Percentiles rank a stretch among this genome's conserved stretches.
Conservation (phyloP, 2,329 filamentous ascomycete species). For the Coniochaeta pulveracea region DNA sequence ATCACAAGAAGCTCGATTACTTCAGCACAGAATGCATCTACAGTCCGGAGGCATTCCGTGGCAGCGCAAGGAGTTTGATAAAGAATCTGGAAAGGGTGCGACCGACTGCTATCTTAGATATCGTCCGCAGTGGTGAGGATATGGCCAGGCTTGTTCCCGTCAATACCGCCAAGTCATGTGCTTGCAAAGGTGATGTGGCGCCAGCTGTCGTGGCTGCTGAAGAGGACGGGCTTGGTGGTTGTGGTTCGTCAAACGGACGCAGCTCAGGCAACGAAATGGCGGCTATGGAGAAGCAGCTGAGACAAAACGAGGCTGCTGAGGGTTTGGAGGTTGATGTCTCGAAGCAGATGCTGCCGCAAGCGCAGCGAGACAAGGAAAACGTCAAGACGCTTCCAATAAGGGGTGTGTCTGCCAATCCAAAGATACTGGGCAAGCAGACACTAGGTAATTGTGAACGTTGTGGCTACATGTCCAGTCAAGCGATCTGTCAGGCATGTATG, state of each 20-base stretch:
- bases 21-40: constrained; percentile 99
- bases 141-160: constrained; percentile 80
- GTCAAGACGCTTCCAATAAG: constrained; percentile 13
- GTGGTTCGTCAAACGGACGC: constrained; percentile 59
- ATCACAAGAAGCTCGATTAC: constrained; percentile 94
- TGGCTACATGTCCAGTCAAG: constrained; percentile 92
- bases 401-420: constrained; percentile 10
- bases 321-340: constrained; percentile 58
- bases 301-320: constrained; percentile 48
- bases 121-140: constrained; percentile 89
- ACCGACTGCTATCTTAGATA: constrained; percentile 88
- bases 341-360: constrained; percentile 24
- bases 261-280: constrained; percentile 68
- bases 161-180: constrained; percentile 34
- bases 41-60: constrained; percentile 91
- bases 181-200: constrained; percentile 31
- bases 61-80: constrained; percentile 81
- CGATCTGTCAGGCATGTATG: constrained; percentile 86
- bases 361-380: constrained; percentile 17
- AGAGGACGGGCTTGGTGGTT: constrained; percentile 54
- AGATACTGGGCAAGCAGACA: constrained; percentile 47
- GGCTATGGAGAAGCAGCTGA: constrained; percentile 65
- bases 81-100: constrained; percentile 91
- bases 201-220: constrained; percentile 28
- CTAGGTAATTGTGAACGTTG: constrained; percentile 78